Conservation (phyloP, 352 stramenopile species). For the Pythium dissimile region DNA sequence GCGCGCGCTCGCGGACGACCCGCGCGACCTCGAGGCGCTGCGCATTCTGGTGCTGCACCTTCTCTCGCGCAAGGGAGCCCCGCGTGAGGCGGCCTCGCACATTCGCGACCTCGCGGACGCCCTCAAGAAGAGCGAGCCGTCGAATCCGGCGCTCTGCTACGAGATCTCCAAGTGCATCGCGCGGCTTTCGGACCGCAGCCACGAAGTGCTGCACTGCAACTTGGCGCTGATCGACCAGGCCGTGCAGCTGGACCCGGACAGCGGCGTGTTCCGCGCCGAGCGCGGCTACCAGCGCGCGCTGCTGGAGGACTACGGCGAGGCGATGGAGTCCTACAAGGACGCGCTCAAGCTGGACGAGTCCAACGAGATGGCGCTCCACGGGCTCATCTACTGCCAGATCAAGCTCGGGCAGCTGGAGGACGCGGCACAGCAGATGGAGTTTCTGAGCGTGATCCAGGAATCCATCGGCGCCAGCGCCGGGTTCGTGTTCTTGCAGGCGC, state of each 20-base stretch:
- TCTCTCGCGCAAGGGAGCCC: conserved; percentile 60
- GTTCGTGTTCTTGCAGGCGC: conserved; percentile 83
- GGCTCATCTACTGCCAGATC: conserved; percentile 92
- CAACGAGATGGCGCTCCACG: conserved; percentile 86
- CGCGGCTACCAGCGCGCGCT: conserved; percentile 74
- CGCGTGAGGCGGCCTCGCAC: conserved; percentile 47
- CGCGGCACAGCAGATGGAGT: conserved; percentile 90
- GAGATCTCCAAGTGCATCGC: conserved; percentile 60
- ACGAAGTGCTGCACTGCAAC: conserved; percentile 70
- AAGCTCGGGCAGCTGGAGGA: conserved; percentile 86
- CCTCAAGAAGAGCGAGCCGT: conserved; percentile 66
- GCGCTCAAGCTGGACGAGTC: conserved; percentile 83
- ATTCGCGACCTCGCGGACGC: conserved; percentile 65
- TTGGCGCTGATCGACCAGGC: conserved; percentile 66
- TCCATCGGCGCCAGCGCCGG: conserved; percentile 72
- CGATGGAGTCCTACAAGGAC: conserved; percentile 86
- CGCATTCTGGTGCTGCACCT: conserved; percentile 60
- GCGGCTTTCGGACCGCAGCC: conserved; percentile 58
- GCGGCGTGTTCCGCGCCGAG: conserved; percentile 64
- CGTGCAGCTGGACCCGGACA: conserved; percentile 56
- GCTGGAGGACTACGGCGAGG: conserved; percentile 70
- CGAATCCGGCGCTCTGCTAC: conserved; percentile 64
- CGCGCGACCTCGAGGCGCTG: conserved; percentile 67
- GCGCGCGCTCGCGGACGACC: conserved; percentile 59
- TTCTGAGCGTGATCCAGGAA: conserved; percentile 89